phyloP scores from a whole-genome alignment of 495 filamentous ascomycete genomes.

The Aspergillus baeticus region DNA sequence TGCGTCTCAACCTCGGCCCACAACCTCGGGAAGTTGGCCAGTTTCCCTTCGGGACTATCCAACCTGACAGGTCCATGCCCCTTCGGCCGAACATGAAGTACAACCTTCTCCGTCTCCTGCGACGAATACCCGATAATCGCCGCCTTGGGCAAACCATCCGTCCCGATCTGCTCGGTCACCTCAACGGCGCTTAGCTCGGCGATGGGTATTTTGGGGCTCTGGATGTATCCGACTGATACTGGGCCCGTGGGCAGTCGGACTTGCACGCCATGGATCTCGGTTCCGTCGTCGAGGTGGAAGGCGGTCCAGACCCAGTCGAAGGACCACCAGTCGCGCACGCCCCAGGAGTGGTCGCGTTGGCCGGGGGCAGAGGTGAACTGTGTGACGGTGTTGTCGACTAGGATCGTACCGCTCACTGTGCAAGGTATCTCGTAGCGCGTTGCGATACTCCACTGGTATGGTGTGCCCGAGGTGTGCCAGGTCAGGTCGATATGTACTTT shows the following conservation, averaged over 20 bases:
- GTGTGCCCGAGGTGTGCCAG: not conserved
- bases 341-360: not conserved
- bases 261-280: not conserved
- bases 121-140: not conserved
- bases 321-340: conserved; percentile 1
- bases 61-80: not conserved
- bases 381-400: not conserved
- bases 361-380: not conserved
- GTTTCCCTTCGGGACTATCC: not conserved
- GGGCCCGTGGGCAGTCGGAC: not conserved
- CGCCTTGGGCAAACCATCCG: not conserved
- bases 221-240: not conserved
- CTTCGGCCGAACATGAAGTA: too few relatives aligned
- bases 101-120: not conserved
- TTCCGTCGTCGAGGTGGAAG: not conserved
- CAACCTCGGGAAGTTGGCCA: not conserved
- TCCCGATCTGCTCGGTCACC: not conserved
- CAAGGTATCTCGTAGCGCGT: not conserved
- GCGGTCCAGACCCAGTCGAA: not conserved
- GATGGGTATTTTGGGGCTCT: not conserved
- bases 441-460: not conserved
- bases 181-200: not conserved
- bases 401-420: not conserved
- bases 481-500: not conserved
- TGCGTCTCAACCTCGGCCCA: not conserved